Base-by-base conservation (phyloP, 148 eudicot genomes). In the Fagopyrum tataricum region DNA sequence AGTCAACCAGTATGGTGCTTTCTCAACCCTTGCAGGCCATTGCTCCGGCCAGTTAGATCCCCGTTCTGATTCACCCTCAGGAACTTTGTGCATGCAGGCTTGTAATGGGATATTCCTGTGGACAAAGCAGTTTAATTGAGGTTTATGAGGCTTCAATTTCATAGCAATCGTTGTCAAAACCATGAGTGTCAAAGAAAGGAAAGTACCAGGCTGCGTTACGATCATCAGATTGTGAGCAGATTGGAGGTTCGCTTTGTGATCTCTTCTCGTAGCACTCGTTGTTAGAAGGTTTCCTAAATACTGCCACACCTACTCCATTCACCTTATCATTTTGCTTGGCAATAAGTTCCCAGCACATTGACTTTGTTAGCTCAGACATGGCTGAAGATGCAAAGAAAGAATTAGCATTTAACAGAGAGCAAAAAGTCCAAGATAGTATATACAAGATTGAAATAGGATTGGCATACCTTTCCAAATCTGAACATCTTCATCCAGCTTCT, bases 41-140 rank as follows among this genome's bases (percentile, higher is more conserved):
- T 81, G 76, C 79, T 82, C 87, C 15, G 97, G 91, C 97, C 93
- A 91, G 44, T 81, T 82, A 56, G 85, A 79, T n/a, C 92, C 92
- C 24, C 89, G 88, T 68, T 87, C 93, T 75, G 78, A 70, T 23
- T 82, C 83, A 55, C 82, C 81, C 49, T 47, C 73, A 2, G 93
- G 88, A 44, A 85, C 78, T 78, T 76, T 79, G 80, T 89, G 93
- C 82, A 89, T 76, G 82, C 93, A 89, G 73, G 88, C 72, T 78
- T 85, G 88, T 77, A 89, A 68, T 6, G 88, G 86, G 14, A 89
- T 81, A 70, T 79, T 78, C 93, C 90, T 89, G 76, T 14, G 41
- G 46, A 73, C 23, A 76, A 70, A 40, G 9, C 44, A 55, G 3
- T 20, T 55, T n/a, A n/a, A n/a, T 18, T 6, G 8, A 6, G 5